Conservation (phyloP, 768 basidiomycete genomes). For the Mycena rosella region DNA sequence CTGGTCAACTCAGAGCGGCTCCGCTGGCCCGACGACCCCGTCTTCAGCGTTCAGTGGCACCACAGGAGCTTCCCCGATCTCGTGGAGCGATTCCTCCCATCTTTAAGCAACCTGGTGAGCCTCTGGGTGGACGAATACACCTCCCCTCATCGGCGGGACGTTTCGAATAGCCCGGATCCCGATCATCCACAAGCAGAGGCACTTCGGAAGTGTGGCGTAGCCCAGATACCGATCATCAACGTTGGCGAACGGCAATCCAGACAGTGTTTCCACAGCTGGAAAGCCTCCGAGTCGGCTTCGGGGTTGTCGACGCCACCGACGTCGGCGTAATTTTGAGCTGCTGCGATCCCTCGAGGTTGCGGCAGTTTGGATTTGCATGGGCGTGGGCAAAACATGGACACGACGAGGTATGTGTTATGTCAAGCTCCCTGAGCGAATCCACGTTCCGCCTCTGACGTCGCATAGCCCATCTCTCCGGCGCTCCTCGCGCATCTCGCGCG, state of each 20-base stretch:
- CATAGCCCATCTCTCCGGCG: conserved; percentile 30
- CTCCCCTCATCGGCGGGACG: background rate
- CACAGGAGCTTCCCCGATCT: conserved; percentile 32
- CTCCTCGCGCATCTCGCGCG: conserved; percentile 31
- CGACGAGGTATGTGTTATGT: conserved; percentile 7
- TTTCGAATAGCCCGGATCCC: background rate
- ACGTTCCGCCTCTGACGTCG: background rate
- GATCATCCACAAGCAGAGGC: background rate
- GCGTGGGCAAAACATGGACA: conserved; percentile 10
- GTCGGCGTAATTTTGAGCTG: background rate
- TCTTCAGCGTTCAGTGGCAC: background rate
- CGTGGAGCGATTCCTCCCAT: conserved; percentile 32
- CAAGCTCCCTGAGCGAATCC: background rate
- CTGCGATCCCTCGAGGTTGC: conserved; percentile 23
- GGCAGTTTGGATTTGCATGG: conserved; percentile 23
- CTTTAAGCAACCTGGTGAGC: conserved; percentile 28
- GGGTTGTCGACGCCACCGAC: conserved; percentile 3
- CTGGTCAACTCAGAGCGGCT: too few relatives aligned
- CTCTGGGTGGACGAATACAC: conserved; percentile 40
- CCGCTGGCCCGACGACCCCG: conserved; percentile 30
- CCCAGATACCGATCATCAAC: conserved; percentile 11
- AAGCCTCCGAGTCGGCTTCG: conserved; percentile 32
- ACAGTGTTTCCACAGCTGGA: conserved; percentile 26
- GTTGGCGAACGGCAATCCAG: conserved; percentile 25
- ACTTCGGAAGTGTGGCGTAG: conserved; percentile 30